Evolutionary conservation across 768 basidiomycete genomes (phyloP).

Genomic region (Lactarius vividus): DNA sequence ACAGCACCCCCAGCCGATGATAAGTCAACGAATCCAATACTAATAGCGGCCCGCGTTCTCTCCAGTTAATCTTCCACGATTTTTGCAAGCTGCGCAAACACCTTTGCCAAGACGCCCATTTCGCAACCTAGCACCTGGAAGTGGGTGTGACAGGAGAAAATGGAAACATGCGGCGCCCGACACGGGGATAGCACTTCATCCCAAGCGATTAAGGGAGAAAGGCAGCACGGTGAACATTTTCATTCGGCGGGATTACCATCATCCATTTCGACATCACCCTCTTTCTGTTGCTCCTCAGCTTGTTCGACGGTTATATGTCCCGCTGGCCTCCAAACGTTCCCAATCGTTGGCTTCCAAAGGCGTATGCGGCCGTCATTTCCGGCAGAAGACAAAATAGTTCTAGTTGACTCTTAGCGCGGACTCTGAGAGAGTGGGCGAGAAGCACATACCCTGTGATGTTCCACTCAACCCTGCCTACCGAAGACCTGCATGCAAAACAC

Average conservation of each 20-base stretch:
- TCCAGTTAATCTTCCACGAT: not conserved
- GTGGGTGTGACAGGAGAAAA: constrained; percentile 4
- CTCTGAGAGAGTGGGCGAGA: constrained; percentile 8
- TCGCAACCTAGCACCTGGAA: not conserved
- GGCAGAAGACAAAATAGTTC: constrained; percentile 78
- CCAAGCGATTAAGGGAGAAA: not conserved
- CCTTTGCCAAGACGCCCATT: not conserved
- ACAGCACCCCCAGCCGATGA: not conserved
- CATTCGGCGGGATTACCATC: constrained; percentile 40
- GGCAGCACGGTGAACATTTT: not conserved
- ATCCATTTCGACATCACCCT: constrained; percentile 46
- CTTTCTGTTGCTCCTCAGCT: constrained; percentile 46
- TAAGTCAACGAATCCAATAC: not conserved
- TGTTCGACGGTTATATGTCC: constrained; percentile 83
- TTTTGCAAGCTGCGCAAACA: not conserved
- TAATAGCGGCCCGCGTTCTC: not conserved
- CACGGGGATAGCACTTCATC: not conserved
- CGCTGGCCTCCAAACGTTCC: constrained; percentile 80
- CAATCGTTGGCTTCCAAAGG: constrained; percentile 81
- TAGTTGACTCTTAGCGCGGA: constrained; percentile 32
- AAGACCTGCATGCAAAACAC: constrained; percentile 44
- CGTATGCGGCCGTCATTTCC: constrained; percentile 82
- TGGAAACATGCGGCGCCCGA: not conserved
- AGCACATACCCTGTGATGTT: constrained; percentile 74
- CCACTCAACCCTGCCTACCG: constrained; percentile 89